Percentiles rank a stretch among this genome's conserved stretches.
Evolutionary conservation across 495 filamentous ascomycete species (phyloP).

Genomic region (Penicillium cataractarum): DNA sequence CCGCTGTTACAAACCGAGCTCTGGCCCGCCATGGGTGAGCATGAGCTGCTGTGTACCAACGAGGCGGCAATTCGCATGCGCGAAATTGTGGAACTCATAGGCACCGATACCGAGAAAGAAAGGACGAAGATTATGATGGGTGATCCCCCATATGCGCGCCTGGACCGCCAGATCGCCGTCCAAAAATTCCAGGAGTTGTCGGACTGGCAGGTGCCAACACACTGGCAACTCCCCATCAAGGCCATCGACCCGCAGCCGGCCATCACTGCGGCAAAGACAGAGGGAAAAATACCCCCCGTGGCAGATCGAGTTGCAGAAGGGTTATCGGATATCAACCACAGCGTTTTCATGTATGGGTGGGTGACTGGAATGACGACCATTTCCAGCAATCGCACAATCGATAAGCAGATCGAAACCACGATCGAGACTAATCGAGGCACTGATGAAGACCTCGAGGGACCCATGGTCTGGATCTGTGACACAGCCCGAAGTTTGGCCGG

Average conservation of each 20-base stretch:
- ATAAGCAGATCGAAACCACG: constrained; percentile 62
- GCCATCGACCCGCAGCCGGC: constrained; percentile 43
- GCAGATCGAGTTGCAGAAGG: constrained; percentile 44
- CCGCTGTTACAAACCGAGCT: constrained; percentile 62
- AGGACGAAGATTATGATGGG: constrained; percentile 60
- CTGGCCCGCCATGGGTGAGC: constrained; percentile 61
- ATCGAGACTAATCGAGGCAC: constrained; percentile 46
- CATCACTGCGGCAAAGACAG: constrained; percentile 31
- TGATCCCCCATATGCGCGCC: constrained; percentile 27
- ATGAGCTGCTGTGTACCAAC: constrained; percentile 61
- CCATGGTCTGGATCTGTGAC: constrained; percentile 63
- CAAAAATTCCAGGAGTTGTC: constrained; percentile 51
- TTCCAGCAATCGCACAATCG: constrained; percentile 66
- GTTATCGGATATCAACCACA: constrained; percentile 64
- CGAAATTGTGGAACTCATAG: constrained; percentile 69
- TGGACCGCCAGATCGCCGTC: constrained; percentile 36
- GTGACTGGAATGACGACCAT: constrained; percentile 60
- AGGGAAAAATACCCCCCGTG: constrained; percentile 41
- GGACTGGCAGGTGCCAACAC: constrained; percentile 51
- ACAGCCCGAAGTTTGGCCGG: constrained; percentile 68
- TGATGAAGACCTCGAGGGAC: constrained; percentile 52
- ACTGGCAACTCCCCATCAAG: constrained; percentile 56
- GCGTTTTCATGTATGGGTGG: constrained; percentile 75
- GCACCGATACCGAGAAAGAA: constrained; percentile 62
- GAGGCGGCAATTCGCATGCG: constrained; percentile 66